phyloP scores from a whole-genome alignment of 805 yeast species.

The Candida yuanshanica region DNA sequence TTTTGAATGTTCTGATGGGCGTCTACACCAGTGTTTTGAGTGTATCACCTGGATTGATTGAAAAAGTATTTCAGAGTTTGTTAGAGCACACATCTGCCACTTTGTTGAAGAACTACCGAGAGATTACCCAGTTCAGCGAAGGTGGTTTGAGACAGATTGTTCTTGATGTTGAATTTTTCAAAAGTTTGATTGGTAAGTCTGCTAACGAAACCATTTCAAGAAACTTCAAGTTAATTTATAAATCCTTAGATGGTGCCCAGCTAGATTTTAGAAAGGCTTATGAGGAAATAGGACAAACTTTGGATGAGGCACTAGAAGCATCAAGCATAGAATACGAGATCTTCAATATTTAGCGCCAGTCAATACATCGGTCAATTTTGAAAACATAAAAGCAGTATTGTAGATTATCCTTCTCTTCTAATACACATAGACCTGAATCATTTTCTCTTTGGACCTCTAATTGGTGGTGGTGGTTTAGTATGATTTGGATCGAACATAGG shows the following conservation, averaged over 20 bases:
- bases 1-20: slow-evolving; percentile 41
- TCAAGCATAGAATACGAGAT: slow-evolving; percentile 20
- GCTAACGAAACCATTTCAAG: slow-evolving; percentile 7
- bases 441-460: slow-evolving; percentile 50
- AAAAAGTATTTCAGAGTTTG: slow-evolving; percentile 39
- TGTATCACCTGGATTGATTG: slow-evolving; percentile 41
- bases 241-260: slow-evolving; percentile 7
- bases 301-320: slow-evolving; percentile 14
- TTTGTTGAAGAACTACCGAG: slow-evolving; percentile 34
- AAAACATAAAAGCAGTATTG: background rate
- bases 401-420: background rate
- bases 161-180: slow-evolving; percentile 50
- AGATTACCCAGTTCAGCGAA: slow-evolving; percentile 38
- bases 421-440: slow-evolving; percentile 2
- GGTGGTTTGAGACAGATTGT: slow-evolving; percentile 46
- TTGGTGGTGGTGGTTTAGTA: slow-evolving; percentile 66
- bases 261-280: slow-evolving; percentile 9
- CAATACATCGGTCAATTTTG: background rate
- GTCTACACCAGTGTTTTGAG: slow-evolving; percentile 47
- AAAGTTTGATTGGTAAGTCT: slow-evolving; percentile 23
- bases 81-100: slow-evolving; percentile 33
- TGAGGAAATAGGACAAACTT: slow-evolving; percentile 10
- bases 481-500: slow-evolving; percentile 70
- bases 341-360: slow-evolving; percentile 10
- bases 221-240: slow-evolving; percentile 20